Conservation (phyloP, 805 yeast species). For the Candida boidinii region DNA sequence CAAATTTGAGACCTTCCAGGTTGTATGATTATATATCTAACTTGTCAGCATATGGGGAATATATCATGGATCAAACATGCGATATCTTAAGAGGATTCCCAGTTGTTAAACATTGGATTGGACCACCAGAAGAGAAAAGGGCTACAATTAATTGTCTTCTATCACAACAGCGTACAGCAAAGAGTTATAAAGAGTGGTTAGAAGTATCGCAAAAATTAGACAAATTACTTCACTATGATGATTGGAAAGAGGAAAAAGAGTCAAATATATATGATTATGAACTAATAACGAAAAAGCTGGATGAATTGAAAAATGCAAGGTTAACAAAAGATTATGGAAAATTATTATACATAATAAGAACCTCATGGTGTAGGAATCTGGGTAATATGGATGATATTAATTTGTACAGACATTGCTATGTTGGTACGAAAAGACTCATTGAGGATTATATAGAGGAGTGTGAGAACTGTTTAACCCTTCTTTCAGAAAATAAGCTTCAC, state of each 20-base stretch:
- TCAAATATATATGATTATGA: slow-evolving; percentile 69
- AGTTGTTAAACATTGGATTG: slow-evolving; percentile 25
- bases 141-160: slow-evolving; percentile 28
- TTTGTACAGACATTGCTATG: slow-evolving; percentile 67
- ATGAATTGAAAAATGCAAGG: slow-evolving; percentile 55
- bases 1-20: no score
- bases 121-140: slow-evolving; percentile 29
- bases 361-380: slow-evolving; percentile 75
- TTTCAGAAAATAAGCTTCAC: slow-evolving; percentile 41
- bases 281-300: slow-evolving; percentile 42
- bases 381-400: slow-evolving; percentile 82
- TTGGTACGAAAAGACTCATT: slow-evolving; percentile 78
- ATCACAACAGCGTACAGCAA: slow-evolving; percentile 38
- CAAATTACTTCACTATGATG: slow-evolving; percentile 47
- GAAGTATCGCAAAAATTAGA: slow-evolving; percentile 58
- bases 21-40: no score
- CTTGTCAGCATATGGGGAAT: no score
- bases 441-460: slow-evolving; percentile 83
- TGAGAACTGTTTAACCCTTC: slow-evolving; percentile 32
- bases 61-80: slow-evolving; percentile 10
- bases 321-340: slow-evolving; percentile 44
- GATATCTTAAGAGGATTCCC: slow-evolving; percentile 25
- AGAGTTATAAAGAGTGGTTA: slow-evolving; percentile 54
- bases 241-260: slow-evolving; percentile 62
- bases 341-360: slow-evolving; percentile 67